Evolutionary conservation across 768 basidiomycete species (phyloP), one percentile per base, ranked within the genome.

Genomic region (Lyophyllum semitale): DNA sequence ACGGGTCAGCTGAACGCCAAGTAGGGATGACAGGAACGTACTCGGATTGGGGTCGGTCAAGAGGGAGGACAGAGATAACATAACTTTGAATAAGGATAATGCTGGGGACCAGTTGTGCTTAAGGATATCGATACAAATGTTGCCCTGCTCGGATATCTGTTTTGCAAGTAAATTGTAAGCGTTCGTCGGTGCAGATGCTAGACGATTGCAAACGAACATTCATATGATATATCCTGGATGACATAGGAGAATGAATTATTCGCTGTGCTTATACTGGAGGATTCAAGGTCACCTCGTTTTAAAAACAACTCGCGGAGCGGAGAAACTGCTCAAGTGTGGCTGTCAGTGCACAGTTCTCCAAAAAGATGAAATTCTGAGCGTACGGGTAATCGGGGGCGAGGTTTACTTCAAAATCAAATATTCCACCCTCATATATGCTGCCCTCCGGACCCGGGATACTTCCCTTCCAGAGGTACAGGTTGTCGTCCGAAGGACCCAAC

Each of bases 51-150:
- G 95, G 62, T 97, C 95, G 11, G 93, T 95, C 47, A 98, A 77
- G 11, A 98, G 83, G 0, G 93, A 95, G 0, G 93, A 95, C 4
- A 98, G 81, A 25, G 93, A 95, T 18, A 98, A 83, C 71, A 98
- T 87, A 65, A 96, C 91, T 76, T 98, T 97, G 79, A 91, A 95
- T 45, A 98, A 77, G 2, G 93, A 95, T 20, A 98, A 72, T 2
- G 95, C 95, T 7, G 95, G 95, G 1, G 92, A 95, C 95, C 95
- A 98, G 64, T 92, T 90, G 65, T 85, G 82, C 74, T 98, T 97
- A 55, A 98, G 81, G 48, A 96, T 93, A 72, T 97, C 91, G 61
- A 94, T 90, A 65, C 91, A 93, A 50, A 93, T 87, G 60, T 78
- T 80, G 40, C 89, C 91, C 48, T 82, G 80, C 54, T 91, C 89